Evolutionary conservation across 208 protist genomes (phyloP).

Genomic region (Crithidia brevicula): DNA sequence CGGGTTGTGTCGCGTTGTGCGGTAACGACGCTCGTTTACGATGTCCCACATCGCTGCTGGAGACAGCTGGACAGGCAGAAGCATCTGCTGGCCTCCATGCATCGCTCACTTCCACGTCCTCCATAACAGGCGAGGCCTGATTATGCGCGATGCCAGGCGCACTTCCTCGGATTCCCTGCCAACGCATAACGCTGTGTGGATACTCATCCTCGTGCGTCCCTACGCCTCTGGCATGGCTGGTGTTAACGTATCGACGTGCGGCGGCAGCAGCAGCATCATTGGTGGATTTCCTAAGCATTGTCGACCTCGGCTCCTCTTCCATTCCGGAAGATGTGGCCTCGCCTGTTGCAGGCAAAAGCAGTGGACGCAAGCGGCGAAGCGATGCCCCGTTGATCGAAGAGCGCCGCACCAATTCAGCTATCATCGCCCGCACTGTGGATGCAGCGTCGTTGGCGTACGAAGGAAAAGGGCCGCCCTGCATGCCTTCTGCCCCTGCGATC

Average conservation of each 20-base stretch:
- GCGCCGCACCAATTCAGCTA: slow-evolving; percentile 19
- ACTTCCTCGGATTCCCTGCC: no score
- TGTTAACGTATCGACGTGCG: not conserved
- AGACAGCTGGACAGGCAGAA: no score
- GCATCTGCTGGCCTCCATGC: no score
- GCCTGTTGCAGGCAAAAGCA: not conserved
- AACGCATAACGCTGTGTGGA: no score
- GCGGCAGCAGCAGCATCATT: not conserved
- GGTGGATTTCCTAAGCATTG: no score
- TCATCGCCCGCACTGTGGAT: slow-evolving; percentile 19
- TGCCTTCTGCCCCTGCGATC: slow-evolving; percentile 6
- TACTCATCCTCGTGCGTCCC: no score
- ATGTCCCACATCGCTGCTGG: not conserved
- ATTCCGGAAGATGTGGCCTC: not conserved
- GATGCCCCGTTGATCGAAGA: not conserved
- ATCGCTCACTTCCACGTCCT: no score
- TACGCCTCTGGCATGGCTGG: no score
- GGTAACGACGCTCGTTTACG: not conserved
- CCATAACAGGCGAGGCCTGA: no score
- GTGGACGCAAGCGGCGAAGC: not conserved
- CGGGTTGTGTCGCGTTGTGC: not conserved
- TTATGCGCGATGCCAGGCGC: no score
- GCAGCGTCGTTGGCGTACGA: not conserved
- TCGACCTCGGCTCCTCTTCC: not conserved
- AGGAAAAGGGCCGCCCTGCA: not conserved